These are phyloP conservation scores for Chenopodium quinoa DNA, from an alignment of 148 eudicot genomes.

Conservation along the genomic window DNA sequence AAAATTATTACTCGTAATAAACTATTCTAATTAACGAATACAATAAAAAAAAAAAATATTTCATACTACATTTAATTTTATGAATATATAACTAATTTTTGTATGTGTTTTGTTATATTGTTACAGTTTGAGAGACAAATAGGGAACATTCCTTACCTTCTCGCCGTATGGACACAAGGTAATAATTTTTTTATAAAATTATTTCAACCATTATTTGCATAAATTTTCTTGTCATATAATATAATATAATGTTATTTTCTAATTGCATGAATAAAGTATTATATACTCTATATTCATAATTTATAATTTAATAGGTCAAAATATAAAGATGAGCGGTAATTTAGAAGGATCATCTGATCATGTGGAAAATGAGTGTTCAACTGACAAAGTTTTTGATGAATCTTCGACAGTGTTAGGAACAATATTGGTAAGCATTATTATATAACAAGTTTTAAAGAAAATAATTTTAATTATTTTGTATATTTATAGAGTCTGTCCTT, in stretches of 20 bases:
- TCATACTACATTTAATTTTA: too few species aligned
- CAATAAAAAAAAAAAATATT: too few species aligned
- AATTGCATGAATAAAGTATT: too few species aligned
- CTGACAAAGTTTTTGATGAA: conserved; percentile 13
- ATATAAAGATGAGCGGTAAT: conserved; percentile 3
- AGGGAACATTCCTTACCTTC: conserved; percentile 51
- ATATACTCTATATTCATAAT: neutral
- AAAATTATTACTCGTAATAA: too few species aligned
- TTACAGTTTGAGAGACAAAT: conserved; percentile 18
- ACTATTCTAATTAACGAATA: too few species aligned
- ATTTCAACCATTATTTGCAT: too few species aligned
- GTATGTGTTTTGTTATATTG: neutral
- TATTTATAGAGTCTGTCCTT: neutral
- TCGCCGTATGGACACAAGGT: conserved; percentile 69
- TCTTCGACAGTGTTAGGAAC: conserved; percentile 49
- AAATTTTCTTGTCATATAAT: too few species aligned
- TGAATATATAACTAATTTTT: neutral
- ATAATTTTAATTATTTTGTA: neutral
- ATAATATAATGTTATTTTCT: too few species aligned
- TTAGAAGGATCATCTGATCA: conserved; percentile 24
- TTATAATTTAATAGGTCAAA: conserved; percentile 7
- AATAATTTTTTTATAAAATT: neutral
- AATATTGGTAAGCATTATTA: conserved; percentile 45
- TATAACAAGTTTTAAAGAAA: neutral
- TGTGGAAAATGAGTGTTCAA: conserved; percentile 1